A percentile compares a stretch with the other conserved stretches of the same genome.
Conservation (phyloP, 345 rosid genomes). For the Acer saccharum region DNA sequence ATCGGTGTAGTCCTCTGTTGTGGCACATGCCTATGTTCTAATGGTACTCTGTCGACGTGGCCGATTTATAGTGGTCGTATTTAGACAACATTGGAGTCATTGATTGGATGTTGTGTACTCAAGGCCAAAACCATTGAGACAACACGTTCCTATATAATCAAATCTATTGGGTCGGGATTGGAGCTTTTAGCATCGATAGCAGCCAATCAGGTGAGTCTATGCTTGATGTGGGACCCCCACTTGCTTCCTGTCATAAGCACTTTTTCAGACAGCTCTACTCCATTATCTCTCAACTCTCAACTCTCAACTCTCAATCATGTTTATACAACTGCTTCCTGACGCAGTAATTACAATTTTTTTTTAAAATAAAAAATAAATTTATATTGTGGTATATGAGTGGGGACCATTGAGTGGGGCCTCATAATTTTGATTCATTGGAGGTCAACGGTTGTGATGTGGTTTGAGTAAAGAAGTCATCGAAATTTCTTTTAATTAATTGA, state of each 20-base stretch:
- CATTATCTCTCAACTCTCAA: neutral
- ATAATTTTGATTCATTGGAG: neutral
- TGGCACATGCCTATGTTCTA: neutral
- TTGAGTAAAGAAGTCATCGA: neutral
- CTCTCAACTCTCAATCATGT: neutral
- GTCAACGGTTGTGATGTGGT: neutral
- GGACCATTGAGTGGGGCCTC: neutral
- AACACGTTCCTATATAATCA: neutral
- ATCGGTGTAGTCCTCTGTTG: neutral
- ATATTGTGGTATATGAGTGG: neutral
- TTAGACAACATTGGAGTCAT: neutral
- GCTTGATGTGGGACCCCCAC: slow-evolving; percentile 1
- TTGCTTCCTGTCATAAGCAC: neutral
- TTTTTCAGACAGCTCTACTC: slow-evolving; percentile 1
- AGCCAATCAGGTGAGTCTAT: neutral
- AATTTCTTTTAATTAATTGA: neutral
- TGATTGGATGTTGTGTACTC: neutral
- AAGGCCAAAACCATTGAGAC: neutral
- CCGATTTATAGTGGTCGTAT: neutral
- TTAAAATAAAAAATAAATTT: neutral
- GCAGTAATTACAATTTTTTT: neutral
- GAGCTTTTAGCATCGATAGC: neutral
- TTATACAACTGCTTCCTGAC: neutral
- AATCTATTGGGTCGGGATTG: slow-evolving; percentile 2
- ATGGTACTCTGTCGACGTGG: slow-evolving; percentile 1